Base-by-base conservation (phyloP, 257 asterid genomes). In the Solanum chilense region DNA sequence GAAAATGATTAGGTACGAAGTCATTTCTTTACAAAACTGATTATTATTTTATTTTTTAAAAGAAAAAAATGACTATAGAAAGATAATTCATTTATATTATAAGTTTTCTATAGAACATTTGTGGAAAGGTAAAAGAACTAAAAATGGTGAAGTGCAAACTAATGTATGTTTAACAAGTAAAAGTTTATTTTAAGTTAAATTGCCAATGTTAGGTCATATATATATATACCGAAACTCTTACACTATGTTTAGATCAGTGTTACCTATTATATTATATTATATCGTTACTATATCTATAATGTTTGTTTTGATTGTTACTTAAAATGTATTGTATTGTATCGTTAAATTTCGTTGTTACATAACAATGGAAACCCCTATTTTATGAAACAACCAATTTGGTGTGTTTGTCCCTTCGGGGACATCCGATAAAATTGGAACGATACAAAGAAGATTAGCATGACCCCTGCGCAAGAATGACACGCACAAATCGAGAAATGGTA, bases 401-500 rank as follows among this genome's bases (percentile, higher is more conserved):
- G 29, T 12, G 27, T 6, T 80, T 13, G 90, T 90, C 90, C 91
- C 91, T 91, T 88, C 62, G 91, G 87, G 89, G 89, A 91, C 90
- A 90, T 89, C 89, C 87, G 90, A 90, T 90, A 90, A 88, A 90
- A 90, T 88, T 88, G 90, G 90, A 91, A 87, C 87, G 88, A 90
- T 89, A 89, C 88, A 83, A 88, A 89, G 89, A 89, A 89, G 89
- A 89, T 90, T 91, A 87, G 92, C 90, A 88, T 91, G 88, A 88
- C 88, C 91, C 89, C 90, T 89, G 90, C 86, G 29, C 29, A 29
- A 29, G 29, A 29, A 29, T 29, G 29, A 29, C 29, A 29, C 29
- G 29, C 29, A 29, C 29, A 29, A 29, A 29, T 29, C 29, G 29
- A 29, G 29, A 29, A 29, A 29, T 29, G 29, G 29, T 29, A 5